Evolutionary conservation across 768 basidiomycete genomes (phyloP), one percentile per base, ranked within the genome.

Genomic region (Lyophyllum decastes): DNA sequence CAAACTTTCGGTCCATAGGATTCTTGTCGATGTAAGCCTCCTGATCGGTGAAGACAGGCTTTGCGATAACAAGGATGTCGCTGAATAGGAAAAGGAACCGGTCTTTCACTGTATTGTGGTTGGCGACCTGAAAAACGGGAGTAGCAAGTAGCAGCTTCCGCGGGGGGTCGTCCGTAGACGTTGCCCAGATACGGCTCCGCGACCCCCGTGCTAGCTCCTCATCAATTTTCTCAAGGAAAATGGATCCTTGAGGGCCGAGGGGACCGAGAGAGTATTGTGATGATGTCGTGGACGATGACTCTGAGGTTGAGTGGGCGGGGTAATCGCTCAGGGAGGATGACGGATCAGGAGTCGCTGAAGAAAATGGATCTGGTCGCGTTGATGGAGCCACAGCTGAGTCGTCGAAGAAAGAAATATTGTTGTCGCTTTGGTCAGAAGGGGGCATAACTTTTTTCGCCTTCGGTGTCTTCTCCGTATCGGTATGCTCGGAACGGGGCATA

Each of bases 41-140:
- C 49, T 84, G 81, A 44, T 90, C 87, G 35, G 84, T 82, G 53
- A 86, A 76, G 58, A 95, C 79, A 12, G 95, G 95, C 71, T 98
- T 98, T 40, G 95, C 89, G 62, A 98, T 85, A 71, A 98, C 83
- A 54, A 98, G 84, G 52, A 98, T 83, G 70, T 99, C 97, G 71
- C 79, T 94, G 82, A 99, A 99, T n/a, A 98, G 82, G 78, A 98
- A 95, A 10, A 98, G 82, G 76, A 94, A 93, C 11, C 97, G 88
- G 67, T 98, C 95, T 72, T 98, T 98, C 71, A 95, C 90, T 0
- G 92, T 95, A 72, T 96, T 90, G 41, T 87, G 81, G 72, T 97
- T 94, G 63, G 94, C 94, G 14, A 98, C 94, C 73, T 99, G 97
- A 5, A 96, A 78, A 7, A 96, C 91, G 1, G 94, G 89, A 2